Conservation (phyloP, 176 grass and related monocot species). For the Triticum monococcum region DNA sequence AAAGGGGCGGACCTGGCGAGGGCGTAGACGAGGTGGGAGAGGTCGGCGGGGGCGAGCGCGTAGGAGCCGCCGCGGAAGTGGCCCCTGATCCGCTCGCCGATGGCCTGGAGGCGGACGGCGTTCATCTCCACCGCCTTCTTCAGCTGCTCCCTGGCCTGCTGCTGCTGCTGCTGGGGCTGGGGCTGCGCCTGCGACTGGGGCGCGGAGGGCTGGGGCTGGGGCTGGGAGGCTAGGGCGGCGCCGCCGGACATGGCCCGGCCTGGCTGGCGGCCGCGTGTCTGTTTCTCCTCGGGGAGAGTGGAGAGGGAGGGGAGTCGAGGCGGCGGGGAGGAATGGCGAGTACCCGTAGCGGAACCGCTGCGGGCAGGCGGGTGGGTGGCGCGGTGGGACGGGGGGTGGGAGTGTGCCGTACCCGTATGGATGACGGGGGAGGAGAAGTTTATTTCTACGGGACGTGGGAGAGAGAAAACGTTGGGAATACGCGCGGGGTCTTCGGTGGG, state of each 20-base stretch:
- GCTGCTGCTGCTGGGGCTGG: not conserved
- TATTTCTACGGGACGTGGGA: not conserved
- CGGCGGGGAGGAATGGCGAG: not conserved
- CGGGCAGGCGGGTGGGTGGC: not conserved
- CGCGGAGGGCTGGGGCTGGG: not conserved
- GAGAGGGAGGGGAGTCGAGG: too few species aligned
- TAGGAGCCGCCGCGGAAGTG: slow-evolving; percentile 19
- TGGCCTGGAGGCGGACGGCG: slow-evolving; percentile 14
- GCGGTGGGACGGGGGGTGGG: not conserved
- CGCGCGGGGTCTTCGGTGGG: not conserved
- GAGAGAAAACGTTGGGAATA: not conserved
- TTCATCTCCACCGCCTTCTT: slow-evolving; percentile 28
- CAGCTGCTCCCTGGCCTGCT: slow-evolving; percentile 12
- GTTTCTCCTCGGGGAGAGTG: not conserved
- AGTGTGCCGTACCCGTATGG: not conserved
- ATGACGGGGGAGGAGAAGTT: not conserved
- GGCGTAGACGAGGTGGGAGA: slow-evolving; percentile 43
- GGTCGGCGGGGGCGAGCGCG: not conserved
- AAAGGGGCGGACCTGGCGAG: slow-evolving; percentile 23
- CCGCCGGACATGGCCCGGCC: not conserved
- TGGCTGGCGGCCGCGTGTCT: not conserved
- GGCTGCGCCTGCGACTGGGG: not conserved
- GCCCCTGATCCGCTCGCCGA: slow-evolving; percentile 25
- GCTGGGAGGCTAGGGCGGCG: not conserved
- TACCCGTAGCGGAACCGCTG: not conserved